Evolutionary conservation across 208 protist genomes (phyloP).

Genomic region (Leptomonas seymouri): DNA sequence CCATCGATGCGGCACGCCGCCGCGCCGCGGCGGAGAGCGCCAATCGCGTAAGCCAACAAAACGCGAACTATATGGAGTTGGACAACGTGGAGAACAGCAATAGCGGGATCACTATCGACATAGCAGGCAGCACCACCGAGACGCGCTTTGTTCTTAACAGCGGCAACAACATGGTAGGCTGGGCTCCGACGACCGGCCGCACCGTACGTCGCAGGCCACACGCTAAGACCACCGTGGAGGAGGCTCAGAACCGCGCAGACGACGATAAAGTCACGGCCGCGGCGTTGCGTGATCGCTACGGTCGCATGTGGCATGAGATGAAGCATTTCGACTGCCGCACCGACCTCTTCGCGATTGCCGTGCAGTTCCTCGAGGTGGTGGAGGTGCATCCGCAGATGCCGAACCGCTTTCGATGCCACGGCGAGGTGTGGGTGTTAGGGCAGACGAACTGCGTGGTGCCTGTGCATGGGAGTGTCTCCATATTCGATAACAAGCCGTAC

Average conservation of each 20-base stretch:
- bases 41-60: not conserved
- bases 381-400: slow-evolving; percentile 60
- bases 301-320: slow-evolving; percentile 37
- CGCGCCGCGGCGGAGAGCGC: not conserved
- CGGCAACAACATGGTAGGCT: slow-evolving; percentile 47
- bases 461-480: slow-evolving; percentile 24
- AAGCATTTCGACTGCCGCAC: slow-evolving; percentile 32
- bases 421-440: slow-evolving; percentile 70
- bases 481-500: slow-evolving; percentile 45
- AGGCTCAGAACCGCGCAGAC: slow-evolving; percentile 4
- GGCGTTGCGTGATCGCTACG: slow-evolving; percentile 30
- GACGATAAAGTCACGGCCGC: slow-evolving; percentile 4
- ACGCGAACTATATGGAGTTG: not conserved
- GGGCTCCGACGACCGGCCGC: slow-evolving; percentile 23
- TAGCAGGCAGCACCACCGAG: slow-evolving; percentile 2
- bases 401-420: slow-evolving; percentile 71
- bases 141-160: slow-evolving; percentile 27
- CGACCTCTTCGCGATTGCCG: slow-evolving; percentile 46
- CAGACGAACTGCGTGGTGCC: slow-evolving; percentile 28
- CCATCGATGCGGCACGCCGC: slow-evolving; percentile 15
- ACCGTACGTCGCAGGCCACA: slow-evolving; percentile 15
- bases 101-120: not conserved
- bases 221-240: not conserved
- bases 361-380: slow-evolving; percentile 69
- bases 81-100: not conserved